Percentiles rank a stretch among this genome's conserved stretches.
Conservation (phyloP, 805 yeast genomes). For the Nakazawaea pomicola region DNA sequence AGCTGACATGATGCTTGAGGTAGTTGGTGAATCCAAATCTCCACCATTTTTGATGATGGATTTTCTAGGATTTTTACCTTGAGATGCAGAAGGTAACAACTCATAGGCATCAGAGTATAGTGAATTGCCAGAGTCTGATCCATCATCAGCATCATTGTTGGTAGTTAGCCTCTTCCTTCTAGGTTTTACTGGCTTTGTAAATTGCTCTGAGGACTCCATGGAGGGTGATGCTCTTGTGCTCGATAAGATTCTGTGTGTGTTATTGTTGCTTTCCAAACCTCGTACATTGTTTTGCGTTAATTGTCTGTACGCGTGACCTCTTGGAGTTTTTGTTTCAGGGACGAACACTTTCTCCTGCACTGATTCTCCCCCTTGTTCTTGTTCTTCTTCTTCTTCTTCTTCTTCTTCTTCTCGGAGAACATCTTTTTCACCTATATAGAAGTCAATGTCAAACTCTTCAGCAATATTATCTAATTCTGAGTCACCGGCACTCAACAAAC, state of each 20-base stretch:
- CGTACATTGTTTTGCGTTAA: slow-evolving; percentile 4
- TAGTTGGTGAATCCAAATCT: background rate
- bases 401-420: slow-evolving; percentile 12
- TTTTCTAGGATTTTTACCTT: background rate
- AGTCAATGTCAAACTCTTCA: slow-evolving; percentile 23
- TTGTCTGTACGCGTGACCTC: slow-evolving; percentile 2
- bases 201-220: background rate
- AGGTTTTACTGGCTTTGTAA: background rate
- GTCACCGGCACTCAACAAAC: slow-evolving; percentile 18
- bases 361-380: too few species aligned
- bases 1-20: background rate
- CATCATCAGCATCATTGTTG: slow-evolving; percentile 11
- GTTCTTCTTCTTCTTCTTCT: too few species aligned
- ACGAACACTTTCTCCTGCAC: too few species aligned
- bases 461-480: slow-evolving; percentile 25
- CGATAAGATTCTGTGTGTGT: slow-evolving; percentile 16
- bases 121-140: slow-evolving; percentile 16
- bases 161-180: slow-evolving; percentile 1
- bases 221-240: slow-evolving; percentile 11
- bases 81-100: slow-evolving; percentile 3
- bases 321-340: background rate
- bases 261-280: background rate
- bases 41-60: background rate
- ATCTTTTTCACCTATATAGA: slow-evolving; percentile 11
- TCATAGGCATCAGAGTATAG: slow-evolving; percentile 22